Evolutionary conservation across 345 rosid genomes (phyloP), one percentile per base, ranked within the genome.

Genomic region (Fremontodendron californicum): DNA sequence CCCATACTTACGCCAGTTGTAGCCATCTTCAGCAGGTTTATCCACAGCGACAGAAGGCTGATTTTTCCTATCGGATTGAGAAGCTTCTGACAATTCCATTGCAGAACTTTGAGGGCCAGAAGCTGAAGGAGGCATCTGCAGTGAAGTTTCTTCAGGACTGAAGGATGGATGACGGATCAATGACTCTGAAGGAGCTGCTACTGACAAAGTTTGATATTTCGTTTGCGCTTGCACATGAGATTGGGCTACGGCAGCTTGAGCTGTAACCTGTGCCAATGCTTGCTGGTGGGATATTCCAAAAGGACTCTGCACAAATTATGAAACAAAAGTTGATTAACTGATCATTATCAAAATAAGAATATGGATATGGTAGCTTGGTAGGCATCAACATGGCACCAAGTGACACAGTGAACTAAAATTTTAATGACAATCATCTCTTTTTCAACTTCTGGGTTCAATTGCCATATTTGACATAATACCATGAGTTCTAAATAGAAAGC

Each of bases 1-100:
- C 64, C 99, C 99, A 77, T 96, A 96, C 82, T 96, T 96, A 69
- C 96, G 88, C 99, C 99, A 96, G 78, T 93, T 93, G 78, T 92
- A 96, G 58, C 98, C 98, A 80, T 96, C 98, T 83, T 92, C 91
- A 60, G 90, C 89, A 19, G 98, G 97, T 85, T 96, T 96, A 81
- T 92, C 97, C 74, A 88, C 91, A 45, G 82, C 80, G 65, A 74
- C 55, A 52, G 85, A 79, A 78, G 82, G 76, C 31, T 90, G 90
- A 82, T 77, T 83, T 85, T 84, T 90, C 78, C 81, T 85, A 62
- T 91, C 90, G 46, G 88, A 83, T 75, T 82, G 93, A 43, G 91
- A 82, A 39, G 79, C 80, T 65, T 93, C 89, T 13, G 88, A 82
- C 52, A 86, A 67, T 78, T 87, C 86, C 23, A 80, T 62, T 43